Conservation (phyloP, 331 rosid genomes). For the Prunus yedoensis region DNA sequence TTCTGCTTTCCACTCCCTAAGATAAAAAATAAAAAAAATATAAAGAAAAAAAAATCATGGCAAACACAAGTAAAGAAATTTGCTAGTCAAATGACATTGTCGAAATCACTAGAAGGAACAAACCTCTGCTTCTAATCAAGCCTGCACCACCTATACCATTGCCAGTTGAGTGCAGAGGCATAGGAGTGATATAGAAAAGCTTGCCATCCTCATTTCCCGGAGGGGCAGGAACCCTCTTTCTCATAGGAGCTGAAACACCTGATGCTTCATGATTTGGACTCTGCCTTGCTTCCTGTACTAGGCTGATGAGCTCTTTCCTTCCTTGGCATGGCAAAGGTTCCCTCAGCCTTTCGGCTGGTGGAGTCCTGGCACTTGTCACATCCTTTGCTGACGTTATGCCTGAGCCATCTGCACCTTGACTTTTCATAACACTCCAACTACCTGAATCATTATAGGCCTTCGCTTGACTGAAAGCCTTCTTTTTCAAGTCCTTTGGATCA, state of each 20-base stretch:
- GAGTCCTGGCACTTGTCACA: slow-evolving; percentile 51
- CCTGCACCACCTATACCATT: slow-evolving; percentile 29
- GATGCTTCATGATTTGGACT: slow-evolving; percentile 33
- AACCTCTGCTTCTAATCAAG: slow-evolving; percentile 50
- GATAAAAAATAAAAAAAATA: not conserved
- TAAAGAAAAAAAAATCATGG: slow-evolving; percentile 1
- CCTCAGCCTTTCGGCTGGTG: slow-evolving; percentile 53
- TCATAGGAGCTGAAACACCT: slow-evolving; percentile 56
- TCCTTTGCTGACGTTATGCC: slow-evolving; percentile 64
- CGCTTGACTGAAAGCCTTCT: slow-evolving; percentile 30
- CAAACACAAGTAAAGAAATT: not conserved
- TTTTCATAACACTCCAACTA: slow-evolving; percentile 33
- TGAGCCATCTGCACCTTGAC: slow-evolving; percentile 70
- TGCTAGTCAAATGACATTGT: slow-evolving; percentile 14
- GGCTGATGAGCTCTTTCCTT: slow-evolving; percentile 64
- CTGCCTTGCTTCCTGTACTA: slow-evolving; percentile 53
- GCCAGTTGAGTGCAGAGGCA: slow-evolving; percentile 54
- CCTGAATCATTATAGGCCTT: slow-evolving; percentile 27
- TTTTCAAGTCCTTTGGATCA: slow-evolving; percentile 37
- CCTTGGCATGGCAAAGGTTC: slow-evolving; percentile 66
- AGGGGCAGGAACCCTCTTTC: slow-evolving; percentile 72
- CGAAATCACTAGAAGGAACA: slow-evolving; percentile 14
- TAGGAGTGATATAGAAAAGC: slow-evolving; percentile 44
- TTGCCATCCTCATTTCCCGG: slow-evolving; percentile 45
- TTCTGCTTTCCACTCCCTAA: slow-evolving; percentile 55